A percentile compares a stretch with the other conserved stretches of the same genome.
Conservation (phyloP, 192 early-diverging fungal genomes). For the Entomortierella lignicola region DNA sequence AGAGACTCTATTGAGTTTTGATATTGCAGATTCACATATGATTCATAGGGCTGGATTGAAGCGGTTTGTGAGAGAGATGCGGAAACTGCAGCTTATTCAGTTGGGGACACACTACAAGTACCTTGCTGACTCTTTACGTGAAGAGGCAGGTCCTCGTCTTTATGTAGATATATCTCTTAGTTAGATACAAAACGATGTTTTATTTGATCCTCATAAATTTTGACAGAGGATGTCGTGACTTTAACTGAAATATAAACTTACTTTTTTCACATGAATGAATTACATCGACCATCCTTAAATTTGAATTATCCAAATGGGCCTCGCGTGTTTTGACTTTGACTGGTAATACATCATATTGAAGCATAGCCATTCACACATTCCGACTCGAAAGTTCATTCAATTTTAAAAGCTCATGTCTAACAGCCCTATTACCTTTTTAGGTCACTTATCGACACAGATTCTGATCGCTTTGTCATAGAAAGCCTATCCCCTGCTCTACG, state of each 20-base stretch:
- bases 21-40: slow-evolving; percentile 8
- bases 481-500: slow-evolving; percentile 29
- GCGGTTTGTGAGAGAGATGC: slow-evolving; percentile 18
- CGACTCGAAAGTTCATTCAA: too few species aligned
- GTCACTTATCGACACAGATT: slow-evolving; percentile 49
- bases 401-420: neutral
- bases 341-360: slow-evolving; percentile 23
- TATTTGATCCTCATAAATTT: too few species aligned
- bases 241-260: too few species aligned
- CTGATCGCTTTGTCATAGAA: slow-evolving; percentile 47
- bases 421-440: slow-evolving; percentile 4
- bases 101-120: slow-evolving; percentile 9
- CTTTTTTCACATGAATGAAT: too few species aligned
- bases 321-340: slow-evolving; percentile 55
- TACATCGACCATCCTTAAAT: neutral
- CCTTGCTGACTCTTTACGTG: neutral
- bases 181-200: too few species aligned
- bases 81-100: slow-evolving; percentile 12
- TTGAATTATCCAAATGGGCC: slow-evolving; percentile 16
- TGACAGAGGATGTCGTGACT: too few species aligned
- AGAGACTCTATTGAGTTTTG: slow-evolving; percentile 8
- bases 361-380: too few species aligned
- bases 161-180: too few species aligned
- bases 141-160: slow-evolving; percentile 19
- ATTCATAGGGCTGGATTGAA: neutral